Percentiles rank a stretch among this genome's conserved stretches.
These are phyloP conservation scores for Chaetomiaceae sp. DNA, from an alignment of 2,329 filamentous ascomycete genomes.

Conservation along the genomic window DNA sequence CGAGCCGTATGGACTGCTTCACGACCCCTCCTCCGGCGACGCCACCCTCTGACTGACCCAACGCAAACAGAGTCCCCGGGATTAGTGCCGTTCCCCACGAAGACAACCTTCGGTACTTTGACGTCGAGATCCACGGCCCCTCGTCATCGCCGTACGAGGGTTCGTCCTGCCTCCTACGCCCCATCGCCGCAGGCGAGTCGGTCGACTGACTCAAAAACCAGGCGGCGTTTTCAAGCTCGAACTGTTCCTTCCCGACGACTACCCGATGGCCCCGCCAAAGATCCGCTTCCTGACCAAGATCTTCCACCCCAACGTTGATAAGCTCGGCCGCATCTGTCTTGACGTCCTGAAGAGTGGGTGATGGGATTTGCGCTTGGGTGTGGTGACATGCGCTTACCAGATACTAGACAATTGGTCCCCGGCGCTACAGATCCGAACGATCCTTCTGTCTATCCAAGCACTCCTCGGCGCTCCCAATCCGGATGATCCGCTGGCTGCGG, in stretches of 20 bases:
- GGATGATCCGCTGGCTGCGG: constrained; percentile 95
- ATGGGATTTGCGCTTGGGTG: not conserved
- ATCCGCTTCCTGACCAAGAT: constrained; percentile 98
- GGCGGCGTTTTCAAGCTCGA: constrained; percentile 92
- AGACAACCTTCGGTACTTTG: constrained; percentile 96
- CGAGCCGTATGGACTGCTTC: constrained; percentile 67
- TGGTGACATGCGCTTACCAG: not conserved
- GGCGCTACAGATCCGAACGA: constrained; percentile 94
- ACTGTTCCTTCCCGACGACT: constrained; percentile 96
- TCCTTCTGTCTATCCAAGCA: constrained; percentile 97
- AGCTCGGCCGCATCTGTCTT: constrained; percentile 91
- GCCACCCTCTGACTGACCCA: not conserved
- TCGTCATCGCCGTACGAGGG: constrained; percentile 93
- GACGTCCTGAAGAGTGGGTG: constrained; percentile 90
- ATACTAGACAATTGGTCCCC: constrained; percentile 92
- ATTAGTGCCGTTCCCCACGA: constrained; percentile 95
- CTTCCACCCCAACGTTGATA: constrained; percentile 98
- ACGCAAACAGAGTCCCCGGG: constrained; percentile 69
- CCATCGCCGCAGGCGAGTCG: not conserved
- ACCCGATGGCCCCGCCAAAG: constrained; percentile 98
- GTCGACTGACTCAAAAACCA: constrained; percentile 28
- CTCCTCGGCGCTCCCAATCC: constrained; percentile 94
- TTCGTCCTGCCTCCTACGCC: constrained; percentile 36
- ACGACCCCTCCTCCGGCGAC: not conserved
- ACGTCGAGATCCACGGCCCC: constrained; percentile 92